These are phyloP conservation scores for Argentina anserina DNA, from an alignment of 306 rosid species.

Conservation along the genomic window DNA sequence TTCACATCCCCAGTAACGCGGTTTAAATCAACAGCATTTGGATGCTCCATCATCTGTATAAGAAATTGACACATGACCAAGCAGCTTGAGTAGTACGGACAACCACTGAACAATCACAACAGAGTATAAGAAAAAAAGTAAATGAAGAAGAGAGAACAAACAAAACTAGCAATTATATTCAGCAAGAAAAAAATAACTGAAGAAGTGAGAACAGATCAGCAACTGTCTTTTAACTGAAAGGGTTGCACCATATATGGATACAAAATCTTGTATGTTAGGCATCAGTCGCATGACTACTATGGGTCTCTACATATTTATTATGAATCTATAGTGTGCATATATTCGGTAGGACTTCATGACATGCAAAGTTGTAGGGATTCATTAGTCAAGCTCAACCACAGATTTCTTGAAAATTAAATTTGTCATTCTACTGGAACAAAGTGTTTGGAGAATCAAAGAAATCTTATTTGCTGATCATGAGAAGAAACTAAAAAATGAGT, in stretches of 20 bases:
- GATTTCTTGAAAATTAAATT: background rate
- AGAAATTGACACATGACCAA: constrained; percentile 19
- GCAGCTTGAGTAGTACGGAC: background rate
- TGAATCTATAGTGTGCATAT: background rate
- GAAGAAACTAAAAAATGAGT: background rate
- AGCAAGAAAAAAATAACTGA: too few species aligned
- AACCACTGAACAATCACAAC: background rate
- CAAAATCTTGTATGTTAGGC: background rate
- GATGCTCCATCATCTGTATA: constrained; percentile 61
- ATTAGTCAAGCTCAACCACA: background rate
- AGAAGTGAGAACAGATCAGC: too few species aligned
- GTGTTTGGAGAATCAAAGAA: background rate
- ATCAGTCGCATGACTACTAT: background rate
- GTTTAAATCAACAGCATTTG: constrained; percentile 59
- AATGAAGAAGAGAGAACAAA: too few species aligned
- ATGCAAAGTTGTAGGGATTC: background rate
- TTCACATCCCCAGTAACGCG: constrained; percentile 60
- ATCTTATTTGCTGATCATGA: background rate
- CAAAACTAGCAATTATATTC: too few species aligned
- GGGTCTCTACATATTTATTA: background rate
- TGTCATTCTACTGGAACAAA: background rate
- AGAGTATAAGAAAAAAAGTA: background rate
- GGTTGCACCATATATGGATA: background rate
- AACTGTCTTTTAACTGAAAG: background rate
- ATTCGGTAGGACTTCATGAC: background rate